Base-by-base conservation (phyloP, 2,329 filamentous ascomycete genomes). In the Periconia macrospinosa region DNA sequence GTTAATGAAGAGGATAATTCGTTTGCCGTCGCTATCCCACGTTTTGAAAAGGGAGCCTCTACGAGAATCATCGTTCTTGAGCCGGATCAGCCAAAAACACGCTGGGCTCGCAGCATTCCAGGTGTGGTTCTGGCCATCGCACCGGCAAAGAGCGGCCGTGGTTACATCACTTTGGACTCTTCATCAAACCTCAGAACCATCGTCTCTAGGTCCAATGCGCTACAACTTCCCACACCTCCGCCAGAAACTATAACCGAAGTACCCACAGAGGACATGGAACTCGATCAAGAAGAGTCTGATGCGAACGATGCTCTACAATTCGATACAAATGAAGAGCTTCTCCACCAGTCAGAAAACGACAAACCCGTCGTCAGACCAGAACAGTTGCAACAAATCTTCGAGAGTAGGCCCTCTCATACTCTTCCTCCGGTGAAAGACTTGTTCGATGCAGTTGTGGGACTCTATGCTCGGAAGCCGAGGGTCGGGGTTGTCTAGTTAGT, bases 121-220 rank as follows among this genome's bases (percentile, higher is more conserved):
- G 79, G 81, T 52, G 76, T 84, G 19, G 83, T 91, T 11, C 84
- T 88, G 19, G 85, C 87, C 13, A 74, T 96, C 1, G 76, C 91
- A 2, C 81, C 90, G 2, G 81, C 84, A 18, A 78, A 82, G 13
- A 81, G 80, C 18, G 83, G 85, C 1, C 86, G 84, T 44, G 91
- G 91, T 5, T 96, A 91, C 70, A 77, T 94, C 40, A 76, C 88
- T 10, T 74, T 96, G 6, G 91, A 96, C 69, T 82, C 87, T n/a
- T 80, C 84, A 0, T 90, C 91, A 14, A 87, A 90, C 64, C 79
- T 96, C 40, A 86, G 85, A 27, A 65, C 72, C 6, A 62, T 81
- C 11, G 70, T 58, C 9, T 70, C 72, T 11, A 69, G 63, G 33
- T 60, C 61, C 19, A 57, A 50, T 18, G 47, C 60, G 1, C 53